Evolutionary conservation across 2,329 filamentous ascomycete genomes (phyloP).

Genomic region (Stylonectria norvegica): DNA sequence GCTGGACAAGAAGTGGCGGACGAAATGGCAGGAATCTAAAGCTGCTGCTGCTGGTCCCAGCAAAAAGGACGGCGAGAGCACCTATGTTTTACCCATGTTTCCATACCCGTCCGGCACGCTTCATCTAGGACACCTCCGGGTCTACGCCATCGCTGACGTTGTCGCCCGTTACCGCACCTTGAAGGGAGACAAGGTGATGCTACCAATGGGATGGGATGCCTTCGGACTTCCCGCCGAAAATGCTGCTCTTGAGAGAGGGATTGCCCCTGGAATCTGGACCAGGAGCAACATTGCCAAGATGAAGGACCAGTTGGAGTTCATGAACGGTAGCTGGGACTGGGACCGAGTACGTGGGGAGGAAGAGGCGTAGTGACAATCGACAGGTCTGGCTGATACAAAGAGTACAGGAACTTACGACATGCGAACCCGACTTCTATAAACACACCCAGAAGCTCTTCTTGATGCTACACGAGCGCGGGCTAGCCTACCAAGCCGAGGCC

Average conservation of each 20-base stretch:
- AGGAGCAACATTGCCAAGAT: conserved; percentile 75
- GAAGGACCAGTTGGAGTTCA: conserved; percentile 74
- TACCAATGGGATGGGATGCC: conserved; percentile 95
- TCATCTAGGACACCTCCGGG: conserved; percentile 81
- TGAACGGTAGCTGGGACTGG: conserved; percentile 86
- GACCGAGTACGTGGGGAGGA: conserved; percentile 57
- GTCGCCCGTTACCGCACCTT: conserved; percentile 73
- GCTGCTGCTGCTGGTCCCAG: conserved; percentile 6
- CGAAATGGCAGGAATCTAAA: conserved; percentile 37
- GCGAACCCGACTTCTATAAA: conserved; percentile 81
- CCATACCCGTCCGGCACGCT: conserved; percentile 85
- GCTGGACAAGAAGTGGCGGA: conserved; percentile 51
- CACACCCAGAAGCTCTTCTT: conserved; percentile 86
- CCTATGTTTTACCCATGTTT: conserved; percentile 87
- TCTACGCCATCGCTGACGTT: conserved; percentile 88
- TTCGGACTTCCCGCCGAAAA: conserved; percentile 91
- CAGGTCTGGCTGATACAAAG: conserved; percentile 11
- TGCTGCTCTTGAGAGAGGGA: conserved; percentile 77
- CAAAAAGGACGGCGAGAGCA: conserved; percentile 31
- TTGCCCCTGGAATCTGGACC: conserved; percentile 78
- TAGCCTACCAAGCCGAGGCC: conserved; percentile 80
- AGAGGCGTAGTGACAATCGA: too few species aligned
- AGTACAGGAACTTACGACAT: conserved; percentile 74
- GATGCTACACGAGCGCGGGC: conserved; percentile 66
- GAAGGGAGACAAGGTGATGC: conserved; percentile 69